Base-by-base conservation (phyloP, 768 basidiomycete species). In the Russula compacta region DNA sequence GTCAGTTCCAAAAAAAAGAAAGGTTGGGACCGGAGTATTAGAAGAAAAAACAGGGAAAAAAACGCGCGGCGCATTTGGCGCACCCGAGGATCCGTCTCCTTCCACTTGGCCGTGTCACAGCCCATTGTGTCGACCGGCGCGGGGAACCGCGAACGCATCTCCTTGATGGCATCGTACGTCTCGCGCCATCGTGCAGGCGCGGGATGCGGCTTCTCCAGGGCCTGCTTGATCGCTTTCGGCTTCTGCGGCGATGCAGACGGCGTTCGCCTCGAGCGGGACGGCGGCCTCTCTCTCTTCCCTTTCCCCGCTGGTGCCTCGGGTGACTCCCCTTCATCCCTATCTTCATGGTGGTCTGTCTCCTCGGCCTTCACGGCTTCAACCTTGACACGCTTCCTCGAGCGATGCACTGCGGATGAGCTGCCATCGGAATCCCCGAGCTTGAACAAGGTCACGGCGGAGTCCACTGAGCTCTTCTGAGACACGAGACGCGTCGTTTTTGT, bases 101-200 rank as follows among this genome's bases (percentile, higher is more conserved):
- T 78, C 53, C 68, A 67, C 61, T 89, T 85, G 0, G 87, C 86
- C 58, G 79, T 79, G 52, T 89, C 83, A 67, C 92, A 92, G 1
- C 92, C 92, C 90, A 94, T 91, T 0, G 86, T 89, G 69, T 98
- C 95, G 1, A 97, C 95, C 0, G 95, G 93, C 0, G 95, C 94
- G 0, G 81, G 74, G 24, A 86, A 80, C 11, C 76, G 76, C 19
- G 83, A 74, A 19, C 91, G 80, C 91, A 94, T 94, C 53, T 78
- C 77, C 67, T 85, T 84, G 49, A 94, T 92, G 1, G 79, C 73
- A 33, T 80, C 79, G 67, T 92, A 95, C 4, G 78, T 78, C 62
- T 89, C 83, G 44, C 73, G 72, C 91, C 92, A 94, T 42, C 73
- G 70, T 35, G 71, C 69, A 8, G 91, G 92, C 1, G 82, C 76